Conservation (phyloP, 345 rosid genomes). For the Eucalyptus sideroxylon region DNA sequence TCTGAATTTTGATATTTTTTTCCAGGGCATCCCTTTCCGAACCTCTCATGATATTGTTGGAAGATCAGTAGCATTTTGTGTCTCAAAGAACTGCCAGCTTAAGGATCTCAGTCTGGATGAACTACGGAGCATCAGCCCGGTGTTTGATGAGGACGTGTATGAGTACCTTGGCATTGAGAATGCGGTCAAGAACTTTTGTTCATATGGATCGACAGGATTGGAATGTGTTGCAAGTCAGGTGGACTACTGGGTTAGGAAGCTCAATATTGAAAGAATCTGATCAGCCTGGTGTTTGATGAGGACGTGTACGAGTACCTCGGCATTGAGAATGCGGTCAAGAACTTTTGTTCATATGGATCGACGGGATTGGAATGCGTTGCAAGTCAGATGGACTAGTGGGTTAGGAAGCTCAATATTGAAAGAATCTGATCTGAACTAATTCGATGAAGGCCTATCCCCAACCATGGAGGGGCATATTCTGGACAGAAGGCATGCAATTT, state of each 20-base stretch:
- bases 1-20: neutral
- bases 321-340: conserved; percentile 64
- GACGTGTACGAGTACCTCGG: conserved; percentile 76
- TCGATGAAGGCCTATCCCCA: neutral
- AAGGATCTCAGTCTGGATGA: conserved; percentile 65
- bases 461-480: neutral
- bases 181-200: conserved; percentile 70
- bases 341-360: conserved; percentile 72
- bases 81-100: conserved; percentile 60
- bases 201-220: conserved; percentile 81
- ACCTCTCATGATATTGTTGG: conserved; percentile 94
- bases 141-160: conserved; percentile 64
- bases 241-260: conserved; percentile 54
- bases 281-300: conserved; percentile 16
- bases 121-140: conserved; percentile 45
- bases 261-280: conserved; percentile 14
- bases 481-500: neutral
- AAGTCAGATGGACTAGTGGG: conserved; percentile 57
- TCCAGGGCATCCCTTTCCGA: conserved; percentile 88
- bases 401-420: conserved; percentile 31
- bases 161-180: conserved; percentile 78
- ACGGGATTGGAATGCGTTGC: conserved; percentile 63
- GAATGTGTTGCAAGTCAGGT: conserved; percentile 57
- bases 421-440: neutral
- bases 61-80: conserved; percentile 73